A percentile compares a stretch with the other conserved stretches of the same genome.
Conservation (phyloP, 768 basidiomycete genomes). For the Coprinopsis cinerea region DNA sequence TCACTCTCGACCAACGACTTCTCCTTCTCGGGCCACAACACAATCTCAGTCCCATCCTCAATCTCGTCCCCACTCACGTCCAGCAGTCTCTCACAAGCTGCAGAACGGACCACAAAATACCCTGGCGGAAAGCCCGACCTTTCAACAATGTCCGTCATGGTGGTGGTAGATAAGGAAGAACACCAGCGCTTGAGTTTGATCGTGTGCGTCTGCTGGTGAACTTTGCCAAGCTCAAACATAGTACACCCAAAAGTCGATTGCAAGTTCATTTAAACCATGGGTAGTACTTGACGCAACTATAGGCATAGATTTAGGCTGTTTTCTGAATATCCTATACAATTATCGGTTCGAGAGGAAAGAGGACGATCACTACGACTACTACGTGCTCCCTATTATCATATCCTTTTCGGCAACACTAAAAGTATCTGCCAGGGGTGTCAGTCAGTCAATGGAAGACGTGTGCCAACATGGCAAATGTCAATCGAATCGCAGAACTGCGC, state of each 20-base stretch:
- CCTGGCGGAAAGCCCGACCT: constrained; percentile 46
- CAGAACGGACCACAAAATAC: constrained; percentile 58
- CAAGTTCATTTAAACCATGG: no score
- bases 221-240: neutral
- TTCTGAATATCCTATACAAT: neutral
- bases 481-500: no score
- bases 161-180: neutral
- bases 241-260: no score
- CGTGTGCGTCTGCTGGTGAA: no score
- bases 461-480: no score
- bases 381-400: no score
- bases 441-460: no score
- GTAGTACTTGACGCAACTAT: no score
- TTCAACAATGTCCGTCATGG: constrained; percentile 20
- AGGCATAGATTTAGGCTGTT: no score
- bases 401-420: no score
- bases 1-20: constrained; percentile 73
- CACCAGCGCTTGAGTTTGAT: constrained; percentile 11
- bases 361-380: no score
- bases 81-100: constrained; percentile 46
- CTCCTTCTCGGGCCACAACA: constrained; percentile 71
- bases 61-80: constrained; percentile 49
- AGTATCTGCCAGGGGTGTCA: no score
- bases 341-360: neutral
- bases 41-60: constrained; percentile 57